A percentile compares a stretch with the other conserved stretches of the same genome.
phyloP scores from a whole-genome alignment of 108 stramenopile genomes.

The Stephanodiscus triporus region DNA sequence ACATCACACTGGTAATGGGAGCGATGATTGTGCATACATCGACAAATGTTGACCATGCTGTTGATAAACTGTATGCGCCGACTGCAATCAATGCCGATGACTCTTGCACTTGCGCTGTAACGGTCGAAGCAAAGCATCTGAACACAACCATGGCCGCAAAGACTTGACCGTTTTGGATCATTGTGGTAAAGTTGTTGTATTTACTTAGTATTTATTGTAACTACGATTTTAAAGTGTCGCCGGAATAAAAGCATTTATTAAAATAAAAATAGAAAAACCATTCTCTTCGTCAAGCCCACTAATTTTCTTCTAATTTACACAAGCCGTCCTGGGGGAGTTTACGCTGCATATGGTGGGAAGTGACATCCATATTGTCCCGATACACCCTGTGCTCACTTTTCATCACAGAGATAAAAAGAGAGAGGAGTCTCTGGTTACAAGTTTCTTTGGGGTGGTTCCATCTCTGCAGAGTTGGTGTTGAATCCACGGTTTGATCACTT shows the following conservation, averaged over 20 bases:
- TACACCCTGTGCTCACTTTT: background rate
- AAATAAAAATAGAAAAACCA: background rate
- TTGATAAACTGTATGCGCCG: background rate
- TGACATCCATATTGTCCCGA: no score
- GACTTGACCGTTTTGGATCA: background rate
- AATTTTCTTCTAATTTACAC: no score
- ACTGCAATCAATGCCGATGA: background rate
- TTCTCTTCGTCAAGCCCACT: background rate
- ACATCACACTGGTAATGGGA: conserved; percentile 15
- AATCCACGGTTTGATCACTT: background rate
- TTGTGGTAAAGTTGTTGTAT: no score
- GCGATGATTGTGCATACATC: conserved; percentile 21
- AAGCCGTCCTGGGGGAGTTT: no score
- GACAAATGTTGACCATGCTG: conserved; percentile 21
- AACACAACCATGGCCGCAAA: background rate
- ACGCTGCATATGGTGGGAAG: no score
- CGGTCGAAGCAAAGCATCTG: background rate
- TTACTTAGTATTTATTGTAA: no score
- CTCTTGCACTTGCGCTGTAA: conserved; percentile 23
- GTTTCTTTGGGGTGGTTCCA: background rate
- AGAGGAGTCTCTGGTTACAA: background rate
- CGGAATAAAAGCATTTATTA: background rate
- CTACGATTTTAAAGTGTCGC: no score
- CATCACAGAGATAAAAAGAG: background rate
- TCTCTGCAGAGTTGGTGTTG: background rate